Base-by-base conservation (phyloP, 2,329 filamentous ascomycete species). In the Colletotrichum kahawae region DNA sequence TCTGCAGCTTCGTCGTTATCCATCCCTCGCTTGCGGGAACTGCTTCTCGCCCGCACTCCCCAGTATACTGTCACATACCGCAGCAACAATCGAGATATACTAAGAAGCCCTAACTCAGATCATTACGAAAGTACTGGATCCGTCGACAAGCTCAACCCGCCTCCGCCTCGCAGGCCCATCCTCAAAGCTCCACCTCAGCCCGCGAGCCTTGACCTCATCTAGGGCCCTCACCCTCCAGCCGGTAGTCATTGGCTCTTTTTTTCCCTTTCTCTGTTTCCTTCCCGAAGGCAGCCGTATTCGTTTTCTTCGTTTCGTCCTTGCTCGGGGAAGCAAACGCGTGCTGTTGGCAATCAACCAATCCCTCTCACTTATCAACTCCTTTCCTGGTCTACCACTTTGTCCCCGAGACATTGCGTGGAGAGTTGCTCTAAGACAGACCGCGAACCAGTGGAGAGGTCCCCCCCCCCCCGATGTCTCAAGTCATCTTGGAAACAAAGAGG, bases 381-480 rank as follows among this genome's bases (percentile, higher is more conserved):
- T 24, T 62, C 56, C 48, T 65, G 67, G 48, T 70, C 67, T 64
- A 65, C 67, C 38, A 60, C n/a, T 51, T 71, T 59, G 27, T 76
- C 56, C 51, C 70, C 76, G 57, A 73, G 75, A 77, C 71, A 70
- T 65, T 74, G 74, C 69, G 73, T 71, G 71, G 68, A 77, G 66
- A 77, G 68, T 76, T 75, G 69, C 64, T 66, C 64, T 63, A 75
- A 68, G 72, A 70, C 76, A 66, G 56, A 71, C 67, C 68, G 56
- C 74, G 77, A 76, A 77, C 76, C 71, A 80, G 77, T 79, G 79
- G 78, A 79, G 71, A 79, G 78, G 78, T 67, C 66, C 70, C 71
- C 71, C 70, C 71, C 71, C 77, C 75, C 71, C 79, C 78, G 72
- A 80, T 83, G 83, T 84, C 82, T 83, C 79, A 82, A 77, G 77